Evolutionary conservation across 2,329 filamentous ascomycete species (phyloP).

Genomic region (Lojkania enalia): DNA sequence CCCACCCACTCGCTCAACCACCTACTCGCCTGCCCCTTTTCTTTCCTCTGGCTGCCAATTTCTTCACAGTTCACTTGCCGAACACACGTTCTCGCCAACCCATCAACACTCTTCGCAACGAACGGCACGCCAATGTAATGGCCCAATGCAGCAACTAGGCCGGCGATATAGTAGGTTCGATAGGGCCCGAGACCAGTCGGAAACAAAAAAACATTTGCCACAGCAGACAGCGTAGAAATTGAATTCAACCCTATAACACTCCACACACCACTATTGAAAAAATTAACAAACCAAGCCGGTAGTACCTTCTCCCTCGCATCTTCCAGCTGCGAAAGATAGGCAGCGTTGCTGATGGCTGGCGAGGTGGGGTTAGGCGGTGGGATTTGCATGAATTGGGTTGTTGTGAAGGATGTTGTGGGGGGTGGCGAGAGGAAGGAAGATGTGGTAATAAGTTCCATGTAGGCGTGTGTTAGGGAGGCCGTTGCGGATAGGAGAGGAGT

Average conservation of each 20-base stretch:
- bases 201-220: slow-evolving; percentile 18
- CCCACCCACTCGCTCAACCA: slow-evolving; percentile 24
- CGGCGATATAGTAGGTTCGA: slow-evolving; percentile 14
- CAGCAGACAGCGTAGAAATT: slow-evolving; percentile 16
- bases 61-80: no score
- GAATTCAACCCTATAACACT: slow-evolving; percentile 25
- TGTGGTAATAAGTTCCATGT: slow-evolving; percentile 29
- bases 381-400: no score
- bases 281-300: slow-evolving; percentile 23
- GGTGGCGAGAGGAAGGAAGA: slow-evolving; percentile 22
- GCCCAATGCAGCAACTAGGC: slow-evolving; percentile 19
- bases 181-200: slow-evolving; percentile 5
- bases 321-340: slow-evolving; percentile 1
- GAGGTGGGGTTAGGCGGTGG: not conserved
- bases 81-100: slow-evolving; percentile 19
- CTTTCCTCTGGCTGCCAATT: not conserved
- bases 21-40: slow-evolving; percentile 11
- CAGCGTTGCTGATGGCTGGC: slow-evolving; percentile 3
- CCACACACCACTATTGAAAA: slow-evolving; percentile 24
- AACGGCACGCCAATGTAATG: slow-evolving; percentile 27
- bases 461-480: slow-evolving; percentile 31
- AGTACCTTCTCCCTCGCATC: slow-evolving; percentile 18
- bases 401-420: slow-evolving; percentile 9
- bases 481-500: slow-evolving; percentile 26
- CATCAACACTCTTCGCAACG: slow-evolving; percentile 17